Conservation (phyloP, 2,329 filamentous ascomycete genomes). For the Trichoderma sp. region DNA sequence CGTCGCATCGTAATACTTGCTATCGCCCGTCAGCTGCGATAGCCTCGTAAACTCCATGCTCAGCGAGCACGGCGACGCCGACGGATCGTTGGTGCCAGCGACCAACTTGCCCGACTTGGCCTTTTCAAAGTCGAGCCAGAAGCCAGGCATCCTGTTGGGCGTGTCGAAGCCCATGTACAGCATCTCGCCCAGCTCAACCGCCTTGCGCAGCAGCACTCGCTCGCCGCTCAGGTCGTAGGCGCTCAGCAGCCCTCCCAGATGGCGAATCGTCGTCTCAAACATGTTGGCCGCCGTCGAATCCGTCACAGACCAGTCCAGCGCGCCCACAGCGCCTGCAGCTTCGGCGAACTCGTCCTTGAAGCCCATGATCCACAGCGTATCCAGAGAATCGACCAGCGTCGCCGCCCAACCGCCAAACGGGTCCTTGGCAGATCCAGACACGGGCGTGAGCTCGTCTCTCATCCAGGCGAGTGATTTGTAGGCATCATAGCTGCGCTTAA, state of each 20-base stretch:
- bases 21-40: constrained; percentile 69
- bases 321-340: constrained; percentile 51
- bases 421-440: constrained; percentile 48
- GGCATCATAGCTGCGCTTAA: constrained; percentile 49
- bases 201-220: constrained; percentile 49
- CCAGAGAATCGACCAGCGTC: constrained; percentile 61
- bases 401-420: constrained; percentile 59
- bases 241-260: constrained; percentile 53
- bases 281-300: constrained; percentile 45
- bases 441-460: constrained; percentile 53
- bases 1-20: constrained; percentile 76
- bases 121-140: constrained; percentile 48
- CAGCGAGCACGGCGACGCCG: constrained; percentile 62
- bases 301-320: constrained; percentile 55
- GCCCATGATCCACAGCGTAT: constrained; percentile 65
- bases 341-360: constrained; percentile 57
- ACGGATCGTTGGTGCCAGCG: constrained; percentile 50
- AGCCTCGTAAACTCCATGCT: constrained; percentile 75
- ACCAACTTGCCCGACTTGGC: constrained; percentile 49
- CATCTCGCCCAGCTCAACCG: constrained; percentile 55
- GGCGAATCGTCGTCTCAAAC: constrained; percentile 59
- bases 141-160: constrained; percentile 52
- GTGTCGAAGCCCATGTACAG: constrained; percentile 57
- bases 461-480: constrained; percentile 57
- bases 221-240: constrained; percentile 54